A percentile compares a stretch with the other conserved stretches of the same genome.
These are phyloP conservation scores for Astraeus odoratus DNA, from an alignment of 768 basidiomycete genomes.

Conservation along the genomic window DNA sequence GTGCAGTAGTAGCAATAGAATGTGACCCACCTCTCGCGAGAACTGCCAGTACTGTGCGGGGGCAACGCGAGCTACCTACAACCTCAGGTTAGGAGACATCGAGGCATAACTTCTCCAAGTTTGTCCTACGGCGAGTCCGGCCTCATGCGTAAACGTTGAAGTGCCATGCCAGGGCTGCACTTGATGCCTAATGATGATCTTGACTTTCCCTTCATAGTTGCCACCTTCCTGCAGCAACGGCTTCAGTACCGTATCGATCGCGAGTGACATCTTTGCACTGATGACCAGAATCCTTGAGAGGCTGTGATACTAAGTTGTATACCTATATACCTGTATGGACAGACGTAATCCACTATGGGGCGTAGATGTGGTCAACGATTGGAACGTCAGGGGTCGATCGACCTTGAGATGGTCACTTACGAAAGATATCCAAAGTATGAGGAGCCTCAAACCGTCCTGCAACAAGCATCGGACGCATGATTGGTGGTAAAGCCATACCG, in stretches of 20 bases:
- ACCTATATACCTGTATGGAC: conserved; percentile 59
- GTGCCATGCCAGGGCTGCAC: conserved; percentile 76
- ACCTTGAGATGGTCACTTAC: conserved; percentile 33
- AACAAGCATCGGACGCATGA: conserved; percentile 56
- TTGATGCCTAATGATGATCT: conserved; percentile 62
- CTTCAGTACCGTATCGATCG: conserved; percentile 53
- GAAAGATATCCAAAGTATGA: conserved; percentile 75
- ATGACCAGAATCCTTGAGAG: not conserved
- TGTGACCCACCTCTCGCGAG: conserved; percentile 47
- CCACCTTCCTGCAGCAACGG: conserved; percentile 54
- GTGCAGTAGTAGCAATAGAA: not conserved
- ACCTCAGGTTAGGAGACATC: not conserved
- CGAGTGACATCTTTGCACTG: conserved; percentile 55
- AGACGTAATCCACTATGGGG: conserved; percentile 74
- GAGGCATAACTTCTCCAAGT: too few relatives aligned
- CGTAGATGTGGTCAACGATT: not conserved
- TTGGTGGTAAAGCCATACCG: conserved; percentile 74
- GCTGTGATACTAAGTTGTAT: not conserved
- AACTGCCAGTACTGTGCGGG: conserved; percentile 81
- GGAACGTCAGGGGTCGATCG: not conserved
- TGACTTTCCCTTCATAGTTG: conserved; percentile 65
- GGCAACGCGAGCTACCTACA: conserved; percentile 59
- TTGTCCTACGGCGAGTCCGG: conserved; percentile 72
- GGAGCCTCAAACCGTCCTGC: conserved; percentile 53
- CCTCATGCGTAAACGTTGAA: conserved; percentile 77